Evolutionary conservation across 768 basidiomycete genomes (phyloP).

Genomic region (Exidia glandulosa): DNA sequence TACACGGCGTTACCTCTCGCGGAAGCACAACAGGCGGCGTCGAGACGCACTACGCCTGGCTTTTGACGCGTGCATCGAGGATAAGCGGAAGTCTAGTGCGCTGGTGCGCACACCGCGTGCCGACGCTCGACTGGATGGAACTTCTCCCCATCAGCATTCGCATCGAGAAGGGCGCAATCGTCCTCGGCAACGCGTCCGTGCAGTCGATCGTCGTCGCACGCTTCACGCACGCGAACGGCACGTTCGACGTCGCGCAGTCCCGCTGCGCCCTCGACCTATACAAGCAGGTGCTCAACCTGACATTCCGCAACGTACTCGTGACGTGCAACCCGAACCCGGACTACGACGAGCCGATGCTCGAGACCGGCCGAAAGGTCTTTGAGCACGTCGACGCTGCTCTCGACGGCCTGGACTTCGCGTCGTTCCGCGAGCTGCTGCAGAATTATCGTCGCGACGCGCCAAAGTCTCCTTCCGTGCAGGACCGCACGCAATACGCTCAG

Average conservation of each 20-base stretch:
- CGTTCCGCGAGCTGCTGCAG: not conserved
- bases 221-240: constrained; percentile 67
- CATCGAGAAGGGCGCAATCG: constrained; percentile 68
- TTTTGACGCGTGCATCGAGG: not conserved
- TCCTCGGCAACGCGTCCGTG: constrained; percentile 79
- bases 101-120: constrained; percentile 53
- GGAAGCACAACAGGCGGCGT: not conserved
- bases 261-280: constrained; percentile 73
- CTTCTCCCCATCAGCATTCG: constrained; percentile 78
- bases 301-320: constrained; percentile 53
- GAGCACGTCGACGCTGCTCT: constrained; percentile 20
- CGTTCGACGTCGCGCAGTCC: constrained; percentile 72
- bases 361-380: constrained; percentile 53
- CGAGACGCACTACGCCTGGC: not conserved
- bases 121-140: constrained; percentile 67
- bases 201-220: constrained; percentile 72
- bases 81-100: not conserved
- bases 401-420: constrained; percentile 17
- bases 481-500: constrained; percentile 64
- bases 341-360: constrained; percentile 55
- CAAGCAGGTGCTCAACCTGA: constrained; percentile 66
- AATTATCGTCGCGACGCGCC: not conserved
- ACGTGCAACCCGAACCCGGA: constrained; percentile 66
- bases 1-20: not conserved
- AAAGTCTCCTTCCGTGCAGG: not conserved